phyloP scores from a whole-genome alignment of 345 rosid species.

The Carallia pectinifolia region DNA sequence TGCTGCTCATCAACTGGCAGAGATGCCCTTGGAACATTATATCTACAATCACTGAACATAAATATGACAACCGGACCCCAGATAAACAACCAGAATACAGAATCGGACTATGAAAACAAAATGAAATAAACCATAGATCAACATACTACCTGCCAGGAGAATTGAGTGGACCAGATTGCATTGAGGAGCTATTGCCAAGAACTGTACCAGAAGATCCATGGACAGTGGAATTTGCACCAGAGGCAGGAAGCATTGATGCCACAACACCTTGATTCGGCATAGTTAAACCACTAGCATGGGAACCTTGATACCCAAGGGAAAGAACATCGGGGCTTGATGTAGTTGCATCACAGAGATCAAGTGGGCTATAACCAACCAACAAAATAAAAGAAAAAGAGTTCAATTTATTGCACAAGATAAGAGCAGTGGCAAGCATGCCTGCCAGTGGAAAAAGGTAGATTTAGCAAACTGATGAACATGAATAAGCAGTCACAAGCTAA shows the following conservation, averaged over 20 bases:
- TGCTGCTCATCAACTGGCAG: constrained; percentile 81
- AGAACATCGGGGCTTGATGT: constrained; percentile 59
- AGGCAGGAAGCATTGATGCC: constrained; percentile 53
- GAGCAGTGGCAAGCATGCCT: neutral
- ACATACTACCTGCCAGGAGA: constrained; percentile 53
- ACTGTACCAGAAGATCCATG: constrained; percentile 67
- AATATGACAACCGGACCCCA: constrained; percentile 7
- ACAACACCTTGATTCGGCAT: constrained; percentile 63
- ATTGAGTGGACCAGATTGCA: constrained; percentile 62
- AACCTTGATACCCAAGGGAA: constrained; percentile 58
- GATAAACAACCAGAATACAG: neutral
- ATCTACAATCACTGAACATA: constrained; percentile 66
- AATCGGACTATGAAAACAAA: constrained; percentile 14
- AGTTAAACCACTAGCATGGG: constrained; percentile 54
- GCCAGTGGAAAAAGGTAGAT: neutral
- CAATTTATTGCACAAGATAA: constrained; percentile 14
- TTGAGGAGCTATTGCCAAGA: constrained; percentile 52
- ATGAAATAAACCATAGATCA: constrained; percentile 14
- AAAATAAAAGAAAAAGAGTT: constrained; percentile 25
- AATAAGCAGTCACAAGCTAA: neutral
- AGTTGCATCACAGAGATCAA: constrained; percentile 77
- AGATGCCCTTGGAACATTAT: constrained; percentile 64
- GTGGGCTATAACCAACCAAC: constrained; percentile 72
- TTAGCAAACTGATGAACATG: neutral
- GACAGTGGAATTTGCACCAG: constrained; percentile 61